Evolutionary conservation across 805 yeast genomes (phyloP), one percentile per base, ranked within the genome.

Genomic region (Yarrowia deformans): DNA sequence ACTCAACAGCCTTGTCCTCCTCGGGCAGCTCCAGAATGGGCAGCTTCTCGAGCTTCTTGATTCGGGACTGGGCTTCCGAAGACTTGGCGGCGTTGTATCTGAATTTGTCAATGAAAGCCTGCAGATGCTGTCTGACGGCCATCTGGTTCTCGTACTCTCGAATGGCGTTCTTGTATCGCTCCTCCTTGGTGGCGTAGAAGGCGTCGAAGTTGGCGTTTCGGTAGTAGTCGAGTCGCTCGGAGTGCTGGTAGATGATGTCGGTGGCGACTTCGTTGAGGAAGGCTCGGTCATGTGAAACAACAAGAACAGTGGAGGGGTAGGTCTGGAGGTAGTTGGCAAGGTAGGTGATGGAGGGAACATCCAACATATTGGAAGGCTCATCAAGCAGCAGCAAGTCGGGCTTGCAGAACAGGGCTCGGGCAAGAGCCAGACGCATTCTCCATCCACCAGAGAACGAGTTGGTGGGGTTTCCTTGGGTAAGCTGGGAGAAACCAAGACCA

Each of bases 281-380:
- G 52, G 97, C 92, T 77, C 99, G 88, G 80, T 95, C 99, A 83
- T 95, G 99, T 69, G 99, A 95, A 55, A 95, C 99, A 52, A 94
- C 97, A 72, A 95, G 82, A 1, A 95, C 95, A 0, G 99, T 95
- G 0, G 97, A 86, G 68, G 97, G 93, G 78, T 95, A 95, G 8
- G 91, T 84, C 77, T 91, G 97, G 74, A 95, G 82, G 77, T 95
- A 95, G 73, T 90, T 87, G 12, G 98, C 94, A 77, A 95, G 84
- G 78, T 88, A 95, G 1, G 98, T 94, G 78, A 95, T 91, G 68
- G 98, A 93, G 37, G 99, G 99, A 79, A 95, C 97, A 87, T 95
- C 99, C 97, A 95, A 90, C 97, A 93, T 95, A 89, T 95, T 95
- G 71, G 98, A 93, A 76, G 99, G 99, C 85, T 95, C 99, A 86